A percentile compares a stretch with the other conserved stretches of the same genome.
Conservation (phyloP, 768 basidiomycete genomes). For the Macrolepiota dolichaula region DNA sequence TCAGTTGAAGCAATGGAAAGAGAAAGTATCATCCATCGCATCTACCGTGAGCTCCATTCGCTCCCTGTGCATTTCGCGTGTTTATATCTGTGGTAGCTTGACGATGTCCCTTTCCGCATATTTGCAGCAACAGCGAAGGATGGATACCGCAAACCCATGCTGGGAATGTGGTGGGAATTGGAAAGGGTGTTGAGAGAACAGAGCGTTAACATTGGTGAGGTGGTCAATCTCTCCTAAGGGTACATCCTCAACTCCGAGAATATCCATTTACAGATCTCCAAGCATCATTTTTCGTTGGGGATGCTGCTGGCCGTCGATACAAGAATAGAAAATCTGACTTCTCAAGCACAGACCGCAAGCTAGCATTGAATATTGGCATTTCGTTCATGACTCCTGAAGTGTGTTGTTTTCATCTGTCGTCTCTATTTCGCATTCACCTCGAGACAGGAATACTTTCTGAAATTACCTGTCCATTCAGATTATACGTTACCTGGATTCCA, state of each 20-base stretch:
- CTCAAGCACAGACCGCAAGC: slow-evolving; percentile 80
- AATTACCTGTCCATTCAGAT: slow-evolving; percentile 36
- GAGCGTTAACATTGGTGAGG: slow-evolving; percentile 62
- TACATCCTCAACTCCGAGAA: background rate
- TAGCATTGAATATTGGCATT: slow-evolving; percentile 73
- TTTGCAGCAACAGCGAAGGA: slow-evolving; percentile 78
- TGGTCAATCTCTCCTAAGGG: background rate
- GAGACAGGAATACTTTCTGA: slow-evolving; percentile 76
- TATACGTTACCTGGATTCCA: slow-evolving; percentile 66
- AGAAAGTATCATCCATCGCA: slow-evolving; percentile 70
- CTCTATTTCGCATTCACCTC: background rate
- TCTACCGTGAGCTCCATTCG: slow-evolving; percentile 42
- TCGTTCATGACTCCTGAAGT: slow-evolving; percentile 87
- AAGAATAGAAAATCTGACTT: slow-evolving; percentile 54
- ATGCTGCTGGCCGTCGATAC: slow-evolving; percentile 77
- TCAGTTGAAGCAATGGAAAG: slow-evolving; percentile 64
- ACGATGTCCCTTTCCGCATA: slow-evolving; percentile 69
- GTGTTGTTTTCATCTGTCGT: background rate
- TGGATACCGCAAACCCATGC: slow-evolving; percentile 80
- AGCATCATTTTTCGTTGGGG: slow-evolving; percentile 79
- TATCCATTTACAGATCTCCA: slow-evolving; percentile 47
- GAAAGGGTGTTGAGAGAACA: slow-evolving; percentile 56
- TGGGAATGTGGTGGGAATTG: slow-evolving; percentile 81
- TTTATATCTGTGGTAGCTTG: slow-evolving; percentile 42
- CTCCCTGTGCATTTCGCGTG: background rate